A percentile compares a stretch with the other conserved stretches of the same genome.
These are phyloP conservation scores for Ophiobolus disseminans DNA, from an alignment of 2,329 filamentous ascomycete species.

Conservation along the genomic window DNA sequence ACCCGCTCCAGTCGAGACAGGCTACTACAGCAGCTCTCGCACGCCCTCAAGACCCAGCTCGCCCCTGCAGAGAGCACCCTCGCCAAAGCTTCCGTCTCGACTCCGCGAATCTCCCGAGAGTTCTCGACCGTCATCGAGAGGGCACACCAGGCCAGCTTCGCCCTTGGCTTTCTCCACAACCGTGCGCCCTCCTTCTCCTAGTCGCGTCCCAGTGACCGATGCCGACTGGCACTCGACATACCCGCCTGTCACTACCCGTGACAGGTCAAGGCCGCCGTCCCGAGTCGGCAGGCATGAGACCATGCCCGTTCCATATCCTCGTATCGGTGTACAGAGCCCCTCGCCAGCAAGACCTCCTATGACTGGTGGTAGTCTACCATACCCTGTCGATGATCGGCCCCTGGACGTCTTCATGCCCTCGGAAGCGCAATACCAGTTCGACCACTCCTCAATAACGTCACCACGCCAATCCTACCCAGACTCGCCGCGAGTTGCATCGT, in stretches of 20 bases:
- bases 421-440: slow-evolving; percentile 52
- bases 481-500: slow-evolving; percentile 27
- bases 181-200: slow-evolving; percentile 22
- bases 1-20: slow-evolving; percentile 28
- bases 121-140: slow-evolving; percentile 39
- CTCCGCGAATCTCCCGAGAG: slow-evolving; percentile 30
- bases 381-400: slow-evolving; percentile 53
- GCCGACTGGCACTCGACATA: slow-evolving; percentile 43
- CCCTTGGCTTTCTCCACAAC: slow-evolving; percentile 32
- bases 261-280: slow-evolving; percentile 37
- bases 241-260: slow-evolving; percentile 28
- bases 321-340: slow-evolving; percentile 44
- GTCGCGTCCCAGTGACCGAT: slow-evolving; percentile 31
- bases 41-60: slow-evolving; percentile 35
- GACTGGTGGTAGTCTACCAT: slow-evolving; percentile 46
- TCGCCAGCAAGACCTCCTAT: slow-evolving; percentile 39
- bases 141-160: slow-evolving; percentile 32
- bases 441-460: slow-evolving; percentile 33
- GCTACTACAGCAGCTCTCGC: slow-evolving; percentile 23
- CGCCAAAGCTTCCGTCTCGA: slow-evolving; percentile 38
- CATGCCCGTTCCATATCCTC: slow-evolving; percentile 36
- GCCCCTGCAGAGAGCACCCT: slow-evolving; percentile 29
- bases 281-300: slow-evolving; percentile 39
- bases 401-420: slow-evolving; percentile 51
- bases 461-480: slow-evolving; percentile 34